phyloP scores from a whole-genome alignment of 257 asterid genomes.

The Solanum gandarillasii region DNA sequence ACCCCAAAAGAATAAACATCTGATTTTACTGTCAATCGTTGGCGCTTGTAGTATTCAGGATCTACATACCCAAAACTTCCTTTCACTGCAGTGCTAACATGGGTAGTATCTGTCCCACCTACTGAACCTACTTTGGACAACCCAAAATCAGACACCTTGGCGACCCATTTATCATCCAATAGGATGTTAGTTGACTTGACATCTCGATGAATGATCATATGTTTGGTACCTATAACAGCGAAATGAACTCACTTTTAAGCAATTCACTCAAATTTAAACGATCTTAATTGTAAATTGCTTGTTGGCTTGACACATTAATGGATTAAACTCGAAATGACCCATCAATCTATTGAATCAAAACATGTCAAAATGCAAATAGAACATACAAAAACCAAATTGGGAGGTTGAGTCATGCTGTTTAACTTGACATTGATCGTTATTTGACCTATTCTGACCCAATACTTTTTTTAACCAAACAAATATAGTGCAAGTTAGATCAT shows the following conservation, averaged over 20 bases:
- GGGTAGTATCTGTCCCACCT: slow-evolving; percentile 8
- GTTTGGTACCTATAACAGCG: background rate
- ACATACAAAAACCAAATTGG: background rate
- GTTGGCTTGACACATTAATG: background rate
- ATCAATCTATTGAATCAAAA: background rate
- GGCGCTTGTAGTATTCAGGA: slow-evolving; percentile 49
- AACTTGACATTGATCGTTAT: background rate
- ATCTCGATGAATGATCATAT: slow-evolving; percentile 50
- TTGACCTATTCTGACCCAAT: background rate
- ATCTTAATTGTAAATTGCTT: background rate
- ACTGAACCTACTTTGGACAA: slow-evolving; percentile 50
- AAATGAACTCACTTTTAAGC: background rate
- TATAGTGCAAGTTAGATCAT: background rate
- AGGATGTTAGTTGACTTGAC: slow-evolving; percentile 58
- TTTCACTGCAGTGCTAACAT: slow-evolving; percentile 58
- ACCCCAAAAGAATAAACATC: slow-evolving; percentile 68
- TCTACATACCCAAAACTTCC: slow-evolving; percentile 64
- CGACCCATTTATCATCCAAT: slow-evolving; percentile 44
- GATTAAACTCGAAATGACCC: background rate
- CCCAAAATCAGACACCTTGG: slow-evolving; percentile 66
- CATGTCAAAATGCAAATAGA: background rate
- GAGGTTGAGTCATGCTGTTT: background rate
- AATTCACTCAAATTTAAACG: background rate
- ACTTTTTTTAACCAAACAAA: background rate
- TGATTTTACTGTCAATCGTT: slow-evolving; percentile 46